These are phyloP conservation scores for Fallopia convolvulus DNA, from an alignment of 148 eudicot species.

Conservation along the genomic window DNA sequence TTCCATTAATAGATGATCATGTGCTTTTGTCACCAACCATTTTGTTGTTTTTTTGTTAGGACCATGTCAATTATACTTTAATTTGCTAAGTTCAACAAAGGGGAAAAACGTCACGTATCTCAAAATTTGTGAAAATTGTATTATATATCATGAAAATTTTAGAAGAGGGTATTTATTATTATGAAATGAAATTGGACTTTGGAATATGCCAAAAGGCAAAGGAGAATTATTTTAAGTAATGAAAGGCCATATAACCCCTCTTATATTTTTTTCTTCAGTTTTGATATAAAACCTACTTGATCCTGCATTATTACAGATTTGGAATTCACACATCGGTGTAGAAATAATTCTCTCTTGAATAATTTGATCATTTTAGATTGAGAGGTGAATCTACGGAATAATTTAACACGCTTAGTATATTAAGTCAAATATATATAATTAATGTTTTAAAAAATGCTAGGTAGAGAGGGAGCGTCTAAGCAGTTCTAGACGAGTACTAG, in stretches of 20 bases:
- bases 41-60: not conserved
- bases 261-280: not conserved
- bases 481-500: too few species aligned
- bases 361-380: not conserved
- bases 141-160: not conserved
- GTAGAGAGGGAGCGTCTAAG: too few species aligned
- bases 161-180: not conserved
- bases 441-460: too few species aligned
- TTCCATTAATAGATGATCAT: not conserved
- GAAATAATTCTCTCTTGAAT: too few species aligned
- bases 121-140: not conserved
- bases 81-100: not conserved
- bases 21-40: conserved; percentile 4
- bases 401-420: too few species aligned
- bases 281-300: too few species aligned
- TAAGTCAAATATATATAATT: not conserved
- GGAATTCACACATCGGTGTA: too few species aligned
- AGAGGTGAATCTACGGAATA: too few species aligned
- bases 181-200: not conserved
- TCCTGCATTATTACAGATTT: too few species aligned
- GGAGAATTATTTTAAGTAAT: not conserved
- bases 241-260: conserved; percentile 6
- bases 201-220: conserved; percentile 7
- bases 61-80: not conserved
- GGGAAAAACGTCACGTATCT: not conserved